These are phyloP conservation scores for Lichtheimia corymbifera DNA, from an alignment of 371 early-diverging fungal species.

Conservation along the genomic window DNA sequence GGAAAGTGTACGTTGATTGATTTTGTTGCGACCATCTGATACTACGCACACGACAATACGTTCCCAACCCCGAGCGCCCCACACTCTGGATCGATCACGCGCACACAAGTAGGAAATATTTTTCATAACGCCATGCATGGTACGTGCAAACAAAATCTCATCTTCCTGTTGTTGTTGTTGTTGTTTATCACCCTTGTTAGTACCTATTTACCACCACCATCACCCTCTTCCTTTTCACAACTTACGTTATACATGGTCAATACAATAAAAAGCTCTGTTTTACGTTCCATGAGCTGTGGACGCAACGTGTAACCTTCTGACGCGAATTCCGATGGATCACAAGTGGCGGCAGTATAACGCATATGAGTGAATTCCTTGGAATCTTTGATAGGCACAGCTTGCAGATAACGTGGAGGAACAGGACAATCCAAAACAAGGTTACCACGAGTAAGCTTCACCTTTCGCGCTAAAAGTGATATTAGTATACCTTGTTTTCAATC, in stretches of 20 bases:
- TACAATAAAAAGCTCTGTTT: conserved; percentile 89
- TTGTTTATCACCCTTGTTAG: background rate
- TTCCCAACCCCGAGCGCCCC: conserved; percentile 92
- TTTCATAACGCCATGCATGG: conserved; percentile 87
- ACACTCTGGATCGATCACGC: conserved; percentile 73
- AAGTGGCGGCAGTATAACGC: conserved; percentile 90
- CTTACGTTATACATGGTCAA: conserved; percentile 83
- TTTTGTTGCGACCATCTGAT: conserved; percentile 67
- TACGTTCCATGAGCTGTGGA: conserved; percentile 68
- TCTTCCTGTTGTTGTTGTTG: conserved; percentile 65
- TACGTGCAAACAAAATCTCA: conserved; percentile 85
- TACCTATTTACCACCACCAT: background rate
- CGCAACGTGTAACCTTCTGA: conserved; percentile 78
- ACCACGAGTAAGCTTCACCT: conserved; percentile 71
- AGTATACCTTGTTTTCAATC: background rate
- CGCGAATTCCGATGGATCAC: conserved; percentile 81
- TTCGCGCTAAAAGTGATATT: conserved; percentile 29
- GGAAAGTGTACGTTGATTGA: conserved; percentile 68
- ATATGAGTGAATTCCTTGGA: conserved; percentile 76
- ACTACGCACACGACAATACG: conserved; percentile 93
- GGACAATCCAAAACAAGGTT: conserved; percentile 81
- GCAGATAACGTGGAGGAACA: conserved; percentile 66
- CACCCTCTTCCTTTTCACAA: background rate
- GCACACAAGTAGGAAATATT: conserved; percentile 89
- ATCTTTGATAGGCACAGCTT: conserved; percentile 57